phyloP scores from a whole-genome alignment of 192 early-diverging fungal species.

The Coemansia sp. region DNA sequence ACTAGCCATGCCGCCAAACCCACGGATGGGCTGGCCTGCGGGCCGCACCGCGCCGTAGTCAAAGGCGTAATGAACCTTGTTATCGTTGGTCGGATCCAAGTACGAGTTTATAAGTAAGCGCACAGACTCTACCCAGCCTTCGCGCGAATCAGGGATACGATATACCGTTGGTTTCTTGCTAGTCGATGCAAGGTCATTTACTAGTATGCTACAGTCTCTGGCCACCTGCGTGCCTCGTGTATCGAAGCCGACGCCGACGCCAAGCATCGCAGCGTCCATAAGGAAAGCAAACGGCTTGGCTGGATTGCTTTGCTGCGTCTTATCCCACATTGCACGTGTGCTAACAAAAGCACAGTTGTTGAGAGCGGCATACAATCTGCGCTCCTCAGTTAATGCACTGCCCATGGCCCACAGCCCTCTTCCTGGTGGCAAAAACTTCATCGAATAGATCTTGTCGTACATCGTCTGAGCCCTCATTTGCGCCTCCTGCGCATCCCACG shows the following conservation, averaged over 20 bases:
- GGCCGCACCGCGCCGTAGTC: conserved; percentile 40
- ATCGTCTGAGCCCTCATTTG: conserved; percentile 53
- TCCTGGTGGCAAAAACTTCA: conserved; percentile 58
- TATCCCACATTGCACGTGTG: conserved; percentile 56
- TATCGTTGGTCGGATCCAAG: conserved; percentile 9
- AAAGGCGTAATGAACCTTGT: conserved; percentile 10
- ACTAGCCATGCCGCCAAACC: conserved; percentile 53
- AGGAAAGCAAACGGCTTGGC: conserved; percentile 49
- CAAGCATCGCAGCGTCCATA: conserved; percentile 56
- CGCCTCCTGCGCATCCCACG: conserved; percentile 39
- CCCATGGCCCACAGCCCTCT: conserved; percentile 59
- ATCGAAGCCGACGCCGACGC: conserved; percentile 58
- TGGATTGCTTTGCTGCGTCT: not conserved
- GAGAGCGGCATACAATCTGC: conserved; percentile 45
- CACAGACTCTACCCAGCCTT: conserved; percentile 55
- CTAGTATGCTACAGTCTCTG: no score
- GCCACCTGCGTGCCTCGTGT: conserved; percentile 34
- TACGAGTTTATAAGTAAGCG: conserved; percentile 50
- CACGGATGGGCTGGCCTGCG: conserved; percentile 39
- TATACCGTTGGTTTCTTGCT: not conserved
- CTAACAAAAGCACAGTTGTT: conserved; percentile 58
- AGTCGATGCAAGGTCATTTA: not conserved
- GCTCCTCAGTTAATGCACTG: conserved; percentile 49
- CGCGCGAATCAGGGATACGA: conserved; percentile 49
- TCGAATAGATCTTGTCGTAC: conserved; percentile 53